phyloP scores from a whole-genome alignment of 352 stramenopile genomes.

The Phytophthora boehmeriae region DNA sequence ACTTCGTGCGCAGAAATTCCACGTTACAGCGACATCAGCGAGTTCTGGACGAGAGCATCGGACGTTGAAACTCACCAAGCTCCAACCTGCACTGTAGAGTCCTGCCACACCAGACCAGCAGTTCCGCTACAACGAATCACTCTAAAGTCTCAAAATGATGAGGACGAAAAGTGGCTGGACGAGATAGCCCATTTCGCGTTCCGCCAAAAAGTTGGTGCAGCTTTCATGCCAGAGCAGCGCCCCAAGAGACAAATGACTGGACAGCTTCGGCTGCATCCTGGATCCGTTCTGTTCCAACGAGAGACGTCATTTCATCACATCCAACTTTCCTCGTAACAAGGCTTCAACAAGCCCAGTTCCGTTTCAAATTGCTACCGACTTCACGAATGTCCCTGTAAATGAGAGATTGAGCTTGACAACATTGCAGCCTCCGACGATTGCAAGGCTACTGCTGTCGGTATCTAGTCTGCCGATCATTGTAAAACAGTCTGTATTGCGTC shows the following conservation, averaged over 20 bases:
- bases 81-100: not conserved
- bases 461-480: not conserved
- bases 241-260: conserved; percentile 2
- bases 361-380: not conserved
- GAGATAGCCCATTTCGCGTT: conserved; percentile 26
- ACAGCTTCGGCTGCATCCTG: conserved; percentile 7
- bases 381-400: not conserved
- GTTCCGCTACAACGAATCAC: not conserved
- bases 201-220: conserved; percentile 17
- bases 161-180: conserved; percentile 26
- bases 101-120: not conserved
- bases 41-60: conserved; percentile 32
- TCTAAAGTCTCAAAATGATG: conserved; percentile 8
- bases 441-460: no score
- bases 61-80: conserved; percentile 15
- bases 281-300: conserved; percentile 9
- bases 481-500: no score
- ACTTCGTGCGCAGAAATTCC: conserved; percentile 7
- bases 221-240: conserved; percentile 9
- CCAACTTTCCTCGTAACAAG: not conserved
- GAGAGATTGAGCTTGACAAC: not conserved
- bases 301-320: not conserved
- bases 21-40: conserved; percentile 32
- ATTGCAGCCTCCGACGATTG: not conserved
- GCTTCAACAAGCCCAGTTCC: not conserved